Percentiles rank a stretch among this genome's conserved stretches.
Conservation (phyloP, 169 alveolate genomes). For the Toxoplasma gondii region DNA sequence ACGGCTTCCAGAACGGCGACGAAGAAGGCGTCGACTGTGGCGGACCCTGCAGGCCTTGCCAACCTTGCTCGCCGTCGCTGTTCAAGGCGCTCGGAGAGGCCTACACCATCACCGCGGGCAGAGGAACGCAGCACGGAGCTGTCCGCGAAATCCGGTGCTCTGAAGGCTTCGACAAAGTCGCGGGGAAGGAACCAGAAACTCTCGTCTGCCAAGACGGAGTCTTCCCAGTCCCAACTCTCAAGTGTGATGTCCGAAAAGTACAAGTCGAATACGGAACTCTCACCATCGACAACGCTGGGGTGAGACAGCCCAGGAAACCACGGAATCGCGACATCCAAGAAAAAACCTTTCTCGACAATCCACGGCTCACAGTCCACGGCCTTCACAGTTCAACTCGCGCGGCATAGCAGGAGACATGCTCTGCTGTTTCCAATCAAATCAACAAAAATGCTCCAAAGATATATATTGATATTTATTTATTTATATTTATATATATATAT, state of each 20-base stretch:
- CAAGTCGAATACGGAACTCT: constrained; percentile 55
- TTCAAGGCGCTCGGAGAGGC: constrained; percentile 64
- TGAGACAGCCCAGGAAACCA: background rate
- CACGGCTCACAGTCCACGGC: background rate
- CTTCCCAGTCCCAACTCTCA: constrained; percentile 53
- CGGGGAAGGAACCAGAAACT: constrained; percentile 60
- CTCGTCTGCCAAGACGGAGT: constrained; percentile 69
- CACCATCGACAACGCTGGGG: constrained; percentile 59
- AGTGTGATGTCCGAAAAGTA: constrained; percentile 54
- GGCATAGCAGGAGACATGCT: background rate
- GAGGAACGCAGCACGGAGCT: constrained; percentile 64
- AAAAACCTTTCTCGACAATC: background rate
- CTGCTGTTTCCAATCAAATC: too few species aligned
- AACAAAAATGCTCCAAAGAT: background rate
- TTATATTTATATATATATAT: too few species aligned
- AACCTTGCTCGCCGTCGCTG: constrained; percentile 62
- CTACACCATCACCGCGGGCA: constrained; percentile 58
- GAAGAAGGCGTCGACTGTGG: constrained; percentile 82
- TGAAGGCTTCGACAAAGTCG: constrained; percentile 45
- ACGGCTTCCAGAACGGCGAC: constrained; percentile 77
- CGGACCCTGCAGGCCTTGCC: constrained; percentile 79
- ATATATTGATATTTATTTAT: too few species aligned
- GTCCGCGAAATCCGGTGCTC: constrained; percentile 57
- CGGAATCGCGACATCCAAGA: background rate
- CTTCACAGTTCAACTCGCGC: background rate